Evolutionary conservation across 176 grass and related monocot species (phyloP).

Genomic region (Juncus inflexus): DNA sequence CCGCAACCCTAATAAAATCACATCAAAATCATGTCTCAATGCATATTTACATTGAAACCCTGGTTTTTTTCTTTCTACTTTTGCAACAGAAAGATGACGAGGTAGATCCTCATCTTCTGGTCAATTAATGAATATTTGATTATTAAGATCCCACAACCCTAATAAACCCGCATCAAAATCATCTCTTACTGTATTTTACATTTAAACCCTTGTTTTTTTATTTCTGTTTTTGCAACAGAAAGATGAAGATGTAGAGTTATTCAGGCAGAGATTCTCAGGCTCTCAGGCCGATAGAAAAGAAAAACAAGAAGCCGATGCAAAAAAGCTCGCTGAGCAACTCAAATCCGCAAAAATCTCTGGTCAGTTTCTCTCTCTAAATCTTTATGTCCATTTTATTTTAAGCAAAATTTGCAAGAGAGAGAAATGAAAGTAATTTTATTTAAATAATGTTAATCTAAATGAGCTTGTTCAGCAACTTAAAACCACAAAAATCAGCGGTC

Average conservation of each 20-base stretch:
- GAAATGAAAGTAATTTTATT: no score
- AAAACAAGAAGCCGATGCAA: constrained; percentile 70
- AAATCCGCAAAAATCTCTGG: constrained; percentile 73
- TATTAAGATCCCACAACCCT: no score
- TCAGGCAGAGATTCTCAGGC: constrained; percentile 70
- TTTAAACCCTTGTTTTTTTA: neutral
- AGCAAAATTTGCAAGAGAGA: neutral
- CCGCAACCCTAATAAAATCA: no score
- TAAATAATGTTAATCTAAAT: no score
- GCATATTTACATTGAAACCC: neutral
- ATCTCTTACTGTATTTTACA: neutral
- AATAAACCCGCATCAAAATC: no score
- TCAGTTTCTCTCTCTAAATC: constrained; percentile 2
- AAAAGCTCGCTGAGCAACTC: constrained; percentile 58
- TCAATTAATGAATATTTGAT: no score
- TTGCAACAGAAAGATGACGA: no score
- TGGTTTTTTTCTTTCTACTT: no score
- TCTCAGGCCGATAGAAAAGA: constrained; percentile 75
- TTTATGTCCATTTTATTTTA: neutral
- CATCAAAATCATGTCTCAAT: no score
- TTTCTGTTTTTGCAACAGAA: constrained; percentile 46
- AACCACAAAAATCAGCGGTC: constrained; percentile 50
- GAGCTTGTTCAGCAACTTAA: constrained; percentile 38
- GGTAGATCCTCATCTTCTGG: no score
- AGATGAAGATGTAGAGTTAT: constrained; percentile 60